Percentiles rank a stretch among this genome's conserved stretches.
phyloP scores from a whole-genome alignment of 768 basidiomycete species.

The Basidioascus undulatus region DNA sequence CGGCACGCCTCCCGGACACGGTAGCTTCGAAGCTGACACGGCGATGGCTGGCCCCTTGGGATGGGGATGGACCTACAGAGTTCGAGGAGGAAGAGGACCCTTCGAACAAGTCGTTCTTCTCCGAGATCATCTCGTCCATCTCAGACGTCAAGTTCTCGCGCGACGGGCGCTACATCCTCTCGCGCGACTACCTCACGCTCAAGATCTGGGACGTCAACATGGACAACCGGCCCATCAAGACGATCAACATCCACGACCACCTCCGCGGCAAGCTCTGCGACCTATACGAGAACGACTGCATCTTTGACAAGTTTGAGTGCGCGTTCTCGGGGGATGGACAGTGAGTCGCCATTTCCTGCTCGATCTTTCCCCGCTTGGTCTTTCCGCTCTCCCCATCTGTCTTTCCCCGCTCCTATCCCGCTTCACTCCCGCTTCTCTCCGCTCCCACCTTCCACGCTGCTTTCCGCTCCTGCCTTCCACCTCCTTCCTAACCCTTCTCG shows the following conservation, averaged over 20 bases:
- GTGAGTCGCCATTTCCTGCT: slow-evolving; percentile 27
- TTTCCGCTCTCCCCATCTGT: too few relatives aligned
- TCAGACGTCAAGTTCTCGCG: slow-evolving; percentile 98
- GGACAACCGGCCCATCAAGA: slow-evolving; percentile 88
- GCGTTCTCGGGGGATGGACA: slow-evolving; percentile 89
- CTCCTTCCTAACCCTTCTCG: background rate
- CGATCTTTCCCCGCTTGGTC: too few relatives aligned
- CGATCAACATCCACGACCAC: slow-evolving; percentile 96
- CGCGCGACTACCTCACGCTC: slow-evolving; percentile 86
- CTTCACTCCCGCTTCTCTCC: background rate
- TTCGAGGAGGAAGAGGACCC: slow-evolving; percentile 99
- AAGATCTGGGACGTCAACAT: slow-evolving; percentile 99
- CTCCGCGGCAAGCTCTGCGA: slow-evolving; percentile 92
- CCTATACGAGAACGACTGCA: slow-evolving; percentile 97
- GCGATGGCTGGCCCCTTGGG: background rate
- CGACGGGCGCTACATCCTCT: slow-evolving; percentile 88
- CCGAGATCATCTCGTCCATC: slow-evolving; percentile 97
- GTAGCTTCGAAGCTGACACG: too few relatives aligned
- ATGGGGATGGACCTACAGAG: too few relatives aligned
- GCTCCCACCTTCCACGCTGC: background rate
- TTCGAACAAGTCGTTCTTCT: slow-evolving; percentile 91
- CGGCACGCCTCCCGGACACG: too few relatives aligned
- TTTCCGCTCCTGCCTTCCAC: too few relatives aligned
- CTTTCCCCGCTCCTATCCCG: background rate
- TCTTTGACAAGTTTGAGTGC: slow-evolving; percentile 99